These are phyloP conservation scores for Acacia concinna DNA, from an alignment of 331 rosid species.

Conservation along the genomic window DNA sequence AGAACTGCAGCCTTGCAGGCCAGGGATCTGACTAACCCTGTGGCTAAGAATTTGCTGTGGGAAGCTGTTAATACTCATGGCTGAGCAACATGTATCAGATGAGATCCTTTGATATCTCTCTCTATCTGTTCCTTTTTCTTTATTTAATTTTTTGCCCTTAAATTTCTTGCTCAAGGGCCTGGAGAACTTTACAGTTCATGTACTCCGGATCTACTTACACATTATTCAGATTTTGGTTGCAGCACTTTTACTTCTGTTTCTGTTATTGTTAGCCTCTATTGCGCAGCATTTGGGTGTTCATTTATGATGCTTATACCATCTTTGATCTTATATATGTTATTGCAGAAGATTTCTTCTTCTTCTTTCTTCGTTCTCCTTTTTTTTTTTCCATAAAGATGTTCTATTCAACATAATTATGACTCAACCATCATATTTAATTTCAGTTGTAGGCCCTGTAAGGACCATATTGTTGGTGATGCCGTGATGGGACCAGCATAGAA, in stretches of 20 bases:
- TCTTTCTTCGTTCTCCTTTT: not conserved
- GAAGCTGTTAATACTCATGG: conserved; percentile 53
- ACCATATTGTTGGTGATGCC: not conserved
- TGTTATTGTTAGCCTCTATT: not conserved
- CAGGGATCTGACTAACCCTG: conserved; percentile 26
- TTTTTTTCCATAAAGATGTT: not conserved
- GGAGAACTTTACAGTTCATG: not conserved
- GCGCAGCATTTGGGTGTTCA: not conserved
- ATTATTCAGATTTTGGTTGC: conserved; percentile 5
- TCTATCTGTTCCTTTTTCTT: too few species aligned
- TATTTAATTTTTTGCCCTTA: not conserved
- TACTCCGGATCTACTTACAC: not conserved
- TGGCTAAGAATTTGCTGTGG: conserved; percentile 39
- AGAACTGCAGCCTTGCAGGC: conserved; percentile 47
- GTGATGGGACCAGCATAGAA: not conserved
- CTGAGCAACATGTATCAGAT: conserved; percentile 13
- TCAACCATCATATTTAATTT: not conserved
- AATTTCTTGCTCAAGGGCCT: not conserved
- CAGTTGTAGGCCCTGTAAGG: not conserved
- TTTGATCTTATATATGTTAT: not conserved
- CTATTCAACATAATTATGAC: not conserved
- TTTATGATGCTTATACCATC: not conserved
- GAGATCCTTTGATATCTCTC: not conserved
- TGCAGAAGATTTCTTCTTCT: not conserved
- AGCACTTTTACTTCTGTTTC: not conserved